Evolutionary conservation across 805 yeast genomes (phyloP).

Genomic region (Metschnikowia noctiluminum): DNA sequence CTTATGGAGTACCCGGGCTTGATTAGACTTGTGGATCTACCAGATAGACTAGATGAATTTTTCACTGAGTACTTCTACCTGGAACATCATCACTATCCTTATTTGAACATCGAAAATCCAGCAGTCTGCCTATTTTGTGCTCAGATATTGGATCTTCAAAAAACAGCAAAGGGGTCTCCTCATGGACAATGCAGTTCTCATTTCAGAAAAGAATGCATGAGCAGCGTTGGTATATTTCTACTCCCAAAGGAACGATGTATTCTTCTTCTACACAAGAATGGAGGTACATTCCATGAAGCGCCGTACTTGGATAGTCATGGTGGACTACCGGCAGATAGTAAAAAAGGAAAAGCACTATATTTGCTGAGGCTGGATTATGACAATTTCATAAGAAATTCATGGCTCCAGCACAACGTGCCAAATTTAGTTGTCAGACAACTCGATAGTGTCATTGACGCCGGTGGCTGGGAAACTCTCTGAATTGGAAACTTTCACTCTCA

Average conservation of each 20-base stretch:
- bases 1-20: conserved; percentile 62
- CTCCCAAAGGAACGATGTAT: conserved; percentile 67
- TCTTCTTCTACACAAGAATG: conserved; percentile 62
- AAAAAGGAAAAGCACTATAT: conserved; percentile 68
- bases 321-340: conserved; percentile 72
- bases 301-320: conserved; percentile 89
- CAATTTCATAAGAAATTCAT: conserved; percentile 58
- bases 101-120: conserved; percentile 55
- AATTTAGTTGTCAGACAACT: conserved; percentile 75
- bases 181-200: conserved; percentile 83
- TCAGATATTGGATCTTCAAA: conserved; percentile 62
- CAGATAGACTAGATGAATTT: conserved; percentile 62
- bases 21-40: conserved; percentile 59
- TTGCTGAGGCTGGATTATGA: conserved; percentile 62
- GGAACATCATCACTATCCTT: conserved; percentile 39
- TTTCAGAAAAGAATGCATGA: conserved; percentile 56
- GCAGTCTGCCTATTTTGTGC: conserved; percentile 89
- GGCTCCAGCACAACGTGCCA: conserved; percentile 78
- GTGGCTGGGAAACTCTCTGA: conserved; percentile 92
- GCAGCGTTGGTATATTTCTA: conserved; percentile 66
- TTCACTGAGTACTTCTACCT: conserved; percentile 57
- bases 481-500: conserved; percentile 3
- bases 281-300: conserved; percentile 80
- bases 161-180: conserved; percentile 47
- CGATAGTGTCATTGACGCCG: conserved; percentile 77